These are phyloP conservation scores for Phytophthora chlamydospora DNA, from an alignment of 352 stramenopile genomes.

Conservation along the genomic window DNA sequence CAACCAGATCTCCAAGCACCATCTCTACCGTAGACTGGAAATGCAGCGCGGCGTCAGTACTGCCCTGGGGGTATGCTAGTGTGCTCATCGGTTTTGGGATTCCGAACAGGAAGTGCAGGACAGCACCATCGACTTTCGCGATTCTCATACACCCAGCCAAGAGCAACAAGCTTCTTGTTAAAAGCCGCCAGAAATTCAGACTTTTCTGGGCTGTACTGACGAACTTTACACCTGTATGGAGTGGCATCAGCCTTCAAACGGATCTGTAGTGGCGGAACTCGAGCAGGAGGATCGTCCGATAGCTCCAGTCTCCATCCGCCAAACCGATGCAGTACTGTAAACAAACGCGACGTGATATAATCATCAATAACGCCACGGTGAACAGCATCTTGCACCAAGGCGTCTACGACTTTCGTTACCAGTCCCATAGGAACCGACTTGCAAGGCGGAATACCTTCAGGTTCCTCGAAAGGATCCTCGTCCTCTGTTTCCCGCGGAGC, in stretches of 20 bases:
- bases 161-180: constrained; percentile 2
- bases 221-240: constrained; percentile 13
- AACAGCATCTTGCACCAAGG: constrained; percentile 4
- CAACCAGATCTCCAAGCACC: constrained; percentile 6
- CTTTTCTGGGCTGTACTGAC: constrained; percentile 9
- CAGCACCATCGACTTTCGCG: constrained; percentile 7
- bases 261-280: constrained; percentile 6
- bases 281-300: constrained; percentile 1
- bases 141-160: constrained; percentile 17
- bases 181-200: constrained; percentile 1
- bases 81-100: background rate
- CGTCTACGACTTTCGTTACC: constrained; percentile 4
- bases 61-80: constrained; percentile 9
- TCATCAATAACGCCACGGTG: constrained; percentile 6
- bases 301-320: constrained; percentile 10
- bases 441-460: background rate
- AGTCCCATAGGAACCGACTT: background rate
- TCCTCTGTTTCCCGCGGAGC: background rate
- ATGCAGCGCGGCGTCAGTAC: constrained; percentile 7
- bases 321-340: background rate
- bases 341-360: constrained; percentile 5
- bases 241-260: background rate
- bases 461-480: constrained; percentile 5
- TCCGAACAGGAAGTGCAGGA: constrained; percentile 1
- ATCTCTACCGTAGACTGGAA: constrained; percentile 23